Evolutionary conservation across 2,329 filamentous ascomycete genomes (phyloP).

Genomic region (Myriangium duriaei): DNA sequence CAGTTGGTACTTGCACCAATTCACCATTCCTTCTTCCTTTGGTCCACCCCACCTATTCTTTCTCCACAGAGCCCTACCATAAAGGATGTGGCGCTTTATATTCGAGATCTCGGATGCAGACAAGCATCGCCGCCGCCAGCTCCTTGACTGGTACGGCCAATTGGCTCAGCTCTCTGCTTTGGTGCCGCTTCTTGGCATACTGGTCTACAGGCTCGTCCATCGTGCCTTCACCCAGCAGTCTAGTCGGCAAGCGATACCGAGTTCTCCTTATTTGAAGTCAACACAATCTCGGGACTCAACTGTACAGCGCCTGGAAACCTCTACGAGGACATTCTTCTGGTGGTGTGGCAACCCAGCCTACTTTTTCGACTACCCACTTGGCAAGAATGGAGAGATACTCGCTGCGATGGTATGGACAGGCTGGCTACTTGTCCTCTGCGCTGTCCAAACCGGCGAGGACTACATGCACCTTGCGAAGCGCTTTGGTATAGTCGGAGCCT

Average conservation of each 20-base stretch:
- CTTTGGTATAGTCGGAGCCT: constrained; percentile 46
- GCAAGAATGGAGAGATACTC: constrained; percentile 40
- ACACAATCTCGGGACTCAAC: constrained; percentile 17
- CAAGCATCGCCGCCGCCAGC: constrained; percentile 36
- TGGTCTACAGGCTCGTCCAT: constrained; percentile 26
- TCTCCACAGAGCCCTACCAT: no score
- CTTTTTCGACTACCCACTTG: constrained; percentile 25
- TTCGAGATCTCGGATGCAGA: constrained; percentile 36
- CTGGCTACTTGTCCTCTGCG: constrained; percentile 40
- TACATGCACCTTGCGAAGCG: constrained; percentile 53
- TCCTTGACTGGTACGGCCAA: constrained; percentile 44
- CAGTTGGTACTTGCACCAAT: no score
- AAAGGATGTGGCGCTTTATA: constrained; percentile 38
- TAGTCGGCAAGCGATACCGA: constrained; percentile 21
- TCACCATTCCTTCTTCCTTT: no score
- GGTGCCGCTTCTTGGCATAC: constrained; percentile 31
- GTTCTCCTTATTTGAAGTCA: constrained; percentile 30
- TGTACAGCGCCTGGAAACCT: constrained; percentile 15
- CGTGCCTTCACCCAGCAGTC: constrained; percentile 7
- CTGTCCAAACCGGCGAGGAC: constrained; percentile 45
- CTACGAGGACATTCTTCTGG: constrained; percentile 23
- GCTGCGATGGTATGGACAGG: constrained; percentile 35
- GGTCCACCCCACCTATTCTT: no score
- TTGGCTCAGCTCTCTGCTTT: constrained; percentile 44
- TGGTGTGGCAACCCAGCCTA: constrained; percentile 18